Base-by-base conservation (phyloP, 164 flowering plant species). In the Nymphaea thermarum region DNA sequence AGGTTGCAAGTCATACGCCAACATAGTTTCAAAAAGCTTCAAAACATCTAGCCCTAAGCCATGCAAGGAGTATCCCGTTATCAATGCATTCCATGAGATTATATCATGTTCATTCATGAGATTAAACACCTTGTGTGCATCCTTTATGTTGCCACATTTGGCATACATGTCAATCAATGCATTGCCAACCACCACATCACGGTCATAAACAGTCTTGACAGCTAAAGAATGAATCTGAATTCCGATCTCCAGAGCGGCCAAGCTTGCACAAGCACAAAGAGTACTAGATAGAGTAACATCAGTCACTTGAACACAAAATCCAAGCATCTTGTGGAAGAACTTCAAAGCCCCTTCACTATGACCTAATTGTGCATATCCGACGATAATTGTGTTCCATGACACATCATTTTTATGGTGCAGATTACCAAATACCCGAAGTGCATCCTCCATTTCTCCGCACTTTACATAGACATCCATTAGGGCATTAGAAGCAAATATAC, bases 301-400 rank as follows among this genome's bases (percentile, higher is more conserved):
- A 41, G 88, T 84, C 45, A 82, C 73, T 70, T 66, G 73, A 18
- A 82, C 79, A 64, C 72, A 79, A 66, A 71, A 68, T 67, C 74
- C 73, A 70, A 80, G 80, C 97, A 89, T 89, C 62, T 77, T 43
- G 25, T 63, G 66, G 68, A 91, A 94, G 66, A 86, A 69, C 65
- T 59, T 65, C 73, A 89, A 66, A 63, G 97, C 96, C 73, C 77
- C 81, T 73, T 85, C 89, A 3, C 74, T 81, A 5, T 85, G 78
- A 59, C 93, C 95, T 65, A 71, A 73, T 62, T 85, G 86, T 57
- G 79, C 91, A 72, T 83, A 78, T 53, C 89, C 93, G 66, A 89
- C 98, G 67, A 94, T 94, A 72, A 94, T 62, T 0, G 96, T 91
- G 78, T 94, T 94, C 96, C 96, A 94, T 12, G 86, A 76, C n/a